phyloP scores from a whole-genome alignment of 345 rosid genomes.

The Eucalyptus urophylla region DNA sequence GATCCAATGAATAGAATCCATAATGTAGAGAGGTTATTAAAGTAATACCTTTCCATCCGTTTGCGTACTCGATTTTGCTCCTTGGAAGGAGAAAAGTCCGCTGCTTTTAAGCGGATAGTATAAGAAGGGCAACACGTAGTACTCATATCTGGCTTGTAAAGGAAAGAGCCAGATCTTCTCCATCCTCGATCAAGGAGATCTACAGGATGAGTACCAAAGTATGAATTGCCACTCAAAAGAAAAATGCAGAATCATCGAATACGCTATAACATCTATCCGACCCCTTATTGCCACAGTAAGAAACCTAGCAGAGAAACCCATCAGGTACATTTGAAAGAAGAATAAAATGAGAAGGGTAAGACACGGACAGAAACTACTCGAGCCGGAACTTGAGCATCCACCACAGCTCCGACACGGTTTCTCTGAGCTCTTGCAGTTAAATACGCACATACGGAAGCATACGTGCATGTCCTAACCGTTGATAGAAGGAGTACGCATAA shows the following conservation, averaged over 20 bases:
- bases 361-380: background rate
- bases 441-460: background rate
- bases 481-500: background rate
- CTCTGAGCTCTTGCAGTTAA: background rate
- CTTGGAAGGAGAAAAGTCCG: slow-evolving; percentile 62
- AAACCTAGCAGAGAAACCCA: background rate
- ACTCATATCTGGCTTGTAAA: slow-evolving; percentile 90
- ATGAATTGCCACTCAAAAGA: background rate
- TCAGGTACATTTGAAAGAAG: background rate
- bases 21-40: background rate
- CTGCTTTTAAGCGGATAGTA: slow-evolving; percentile 80
- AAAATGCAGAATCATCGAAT: background rate
- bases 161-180: slow-evolving; percentile 84
- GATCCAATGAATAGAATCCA: background rate
- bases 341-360: background rate
- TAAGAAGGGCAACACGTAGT: slow-evolving; percentile 94
- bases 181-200: slow-evolving; percentile 96
- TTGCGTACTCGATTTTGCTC: slow-evolving; percentile 64
- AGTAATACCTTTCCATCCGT: slow-evolving; percentile 58
- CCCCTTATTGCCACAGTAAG: background rate
- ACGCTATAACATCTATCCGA: background rate
- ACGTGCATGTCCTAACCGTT: background rate
- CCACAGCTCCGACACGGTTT: background rate
- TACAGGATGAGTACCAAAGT: slow-evolving; percentile 3
- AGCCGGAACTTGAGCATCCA: background rate